Percentiles rank a stretch among this genome's conserved stretches.
phyloP scores from a whole-genome alignment of 78 protist species.

The Polysphondylium violaceum region DNA sequence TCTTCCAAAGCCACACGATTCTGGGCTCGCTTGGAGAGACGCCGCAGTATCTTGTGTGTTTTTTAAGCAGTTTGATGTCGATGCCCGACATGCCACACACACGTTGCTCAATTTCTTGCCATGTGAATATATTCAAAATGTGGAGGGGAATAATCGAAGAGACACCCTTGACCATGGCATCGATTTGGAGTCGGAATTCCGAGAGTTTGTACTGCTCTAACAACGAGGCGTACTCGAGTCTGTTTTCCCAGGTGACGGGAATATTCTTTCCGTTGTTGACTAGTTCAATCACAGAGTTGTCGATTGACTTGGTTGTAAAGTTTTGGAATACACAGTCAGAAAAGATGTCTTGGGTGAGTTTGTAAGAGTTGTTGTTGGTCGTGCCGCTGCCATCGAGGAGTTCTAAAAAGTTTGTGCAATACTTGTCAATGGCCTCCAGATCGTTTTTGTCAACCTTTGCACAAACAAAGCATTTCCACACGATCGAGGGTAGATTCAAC shows the following conservation, averaged over 20 bases:
- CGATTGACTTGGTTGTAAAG: conserved; percentile 61
- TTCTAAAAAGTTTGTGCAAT: conserved; percentile 37
- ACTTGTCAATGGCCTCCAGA: conserved; percentile 74
- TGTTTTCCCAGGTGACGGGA: conserved; percentile 58
- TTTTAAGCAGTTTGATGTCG: conserved; percentile 72
- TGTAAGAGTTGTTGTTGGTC: neutral
- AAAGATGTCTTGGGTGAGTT: conserved; percentile 24
- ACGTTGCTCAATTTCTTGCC: conserved; percentile 81
- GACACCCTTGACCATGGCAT: conserved; percentile 66
- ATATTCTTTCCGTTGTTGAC: conserved; percentile 42
- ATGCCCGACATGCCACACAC: conserved; percentile 83
- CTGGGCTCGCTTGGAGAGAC: conserved; percentile 33
- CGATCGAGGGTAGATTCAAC: conserved; percentile 70
- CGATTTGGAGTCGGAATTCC: conserved; percentile 72
- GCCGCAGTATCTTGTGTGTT: conserved; percentile 78
- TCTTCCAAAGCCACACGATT: conserved; percentile 76
- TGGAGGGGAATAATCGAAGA: conserved; percentile 55
- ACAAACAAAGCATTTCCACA: conserved; percentile 68
- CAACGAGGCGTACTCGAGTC: conserved; percentile 62
- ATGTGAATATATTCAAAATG: conserved; percentile 65
- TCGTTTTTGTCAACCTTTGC: conserved; percentile 70
- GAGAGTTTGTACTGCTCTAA: conserved; percentile 67
- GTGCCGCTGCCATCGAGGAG: conserved; percentile 1
- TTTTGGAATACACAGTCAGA: conserved; percentile 34
- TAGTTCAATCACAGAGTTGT: conserved; percentile 21